Percentiles rank a stretch among this genome's conserved stretches.
phyloP scores from a whole-genome alignment of 2,329 filamentous ascomycete species.

The Penicillium expansum region DNA sequence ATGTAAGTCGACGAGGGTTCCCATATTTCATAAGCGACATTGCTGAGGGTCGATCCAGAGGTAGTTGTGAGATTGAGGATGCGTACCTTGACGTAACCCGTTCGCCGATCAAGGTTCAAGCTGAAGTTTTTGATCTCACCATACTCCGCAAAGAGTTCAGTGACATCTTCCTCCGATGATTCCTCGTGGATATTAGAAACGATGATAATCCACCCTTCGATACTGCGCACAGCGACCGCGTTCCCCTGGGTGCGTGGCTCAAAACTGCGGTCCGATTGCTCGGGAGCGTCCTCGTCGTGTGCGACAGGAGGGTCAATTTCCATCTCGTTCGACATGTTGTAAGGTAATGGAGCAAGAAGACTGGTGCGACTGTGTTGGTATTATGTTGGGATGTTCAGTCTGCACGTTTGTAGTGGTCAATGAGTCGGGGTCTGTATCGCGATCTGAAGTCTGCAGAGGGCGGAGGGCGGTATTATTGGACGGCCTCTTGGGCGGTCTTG shows the following conservation, averaged over 20 bases:
- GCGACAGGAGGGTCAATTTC: conserved; percentile 43
- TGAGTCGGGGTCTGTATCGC: neutral
- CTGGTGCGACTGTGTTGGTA: conserved; percentile 51
- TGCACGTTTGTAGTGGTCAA: neutral
- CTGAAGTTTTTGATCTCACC: conserved; percentile 67
- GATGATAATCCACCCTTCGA: conserved; percentile 69
- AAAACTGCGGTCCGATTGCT: conserved; percentile 31
- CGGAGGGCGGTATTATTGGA: neutral
- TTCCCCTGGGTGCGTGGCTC: conserved; percentile 46
- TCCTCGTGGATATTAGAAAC: conserved; percentile 68
- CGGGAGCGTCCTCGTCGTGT: conserved; percentile 36
- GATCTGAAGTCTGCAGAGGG: conserved; percentile 4
- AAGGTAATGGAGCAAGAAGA: conserved; percentile 45
- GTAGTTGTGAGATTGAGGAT: conserved; percentile 2
- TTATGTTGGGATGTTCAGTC: conserved; percentile 39
- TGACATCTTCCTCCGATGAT: conserved; percentile 64
- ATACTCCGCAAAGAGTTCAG: conserved; percentile 64
- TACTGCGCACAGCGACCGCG: conserved; percentile 61
- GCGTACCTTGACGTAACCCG: conserved; percentile 65
- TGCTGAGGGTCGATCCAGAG: neutral
- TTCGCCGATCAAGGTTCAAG: conserved; percentile 63
- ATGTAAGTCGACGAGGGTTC: neutral
- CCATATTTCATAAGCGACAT: neutral
- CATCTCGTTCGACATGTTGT: conserved; percentile 46
- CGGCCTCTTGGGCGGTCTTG: neutral